Conservation (phyloP, 768 basidiomycete genomes). For the Dictyophora rubrovolvata region DNA sequence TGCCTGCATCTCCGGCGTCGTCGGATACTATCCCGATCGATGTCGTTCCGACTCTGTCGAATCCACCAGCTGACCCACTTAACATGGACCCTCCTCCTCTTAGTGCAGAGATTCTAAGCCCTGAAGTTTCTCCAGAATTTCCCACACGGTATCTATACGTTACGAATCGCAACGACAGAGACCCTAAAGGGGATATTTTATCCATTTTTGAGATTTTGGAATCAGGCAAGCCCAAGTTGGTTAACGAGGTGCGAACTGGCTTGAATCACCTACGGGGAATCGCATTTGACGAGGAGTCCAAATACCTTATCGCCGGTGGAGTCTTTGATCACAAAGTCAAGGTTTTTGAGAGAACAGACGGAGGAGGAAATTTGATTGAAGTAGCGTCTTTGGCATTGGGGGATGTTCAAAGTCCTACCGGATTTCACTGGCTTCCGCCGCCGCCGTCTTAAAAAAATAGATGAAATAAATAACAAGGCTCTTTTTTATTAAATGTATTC, state of each 20-base stretch:
- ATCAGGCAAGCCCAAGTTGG: constrained; percentile 27
- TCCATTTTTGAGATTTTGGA: constrained; percentile 52
- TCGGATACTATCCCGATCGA: constrained; percentile 26
- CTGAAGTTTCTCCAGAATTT: constrained; percentile 40
- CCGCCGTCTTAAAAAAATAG: background rate
- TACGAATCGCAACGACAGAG: constrained; percentile 68
- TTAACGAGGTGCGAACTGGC: constrained; percentile 58
- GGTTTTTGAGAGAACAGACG: constrained; percentile 55
- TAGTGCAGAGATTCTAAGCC: constrained; percentile 62
- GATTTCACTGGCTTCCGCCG: constrained; percentile 4
- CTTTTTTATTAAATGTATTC: no score
- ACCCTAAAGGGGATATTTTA: constrained; percentile 60
- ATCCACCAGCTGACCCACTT: constrained; percentile 21
- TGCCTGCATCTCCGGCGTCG: constrained; percentile 31
- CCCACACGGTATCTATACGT: constrained; percentile 50
- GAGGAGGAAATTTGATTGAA: constrained; percentile 44
- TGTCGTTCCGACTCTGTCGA: constrained; percentile 38
- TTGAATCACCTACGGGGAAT: constrained; percentile 63
- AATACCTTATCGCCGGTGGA: constrained; percentile 58
- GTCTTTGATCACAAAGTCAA: constrained; percentile 55
- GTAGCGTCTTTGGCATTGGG: constrained; percentile 26
- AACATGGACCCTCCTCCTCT: constrained; percentile 16
- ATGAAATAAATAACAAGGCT: background rate
- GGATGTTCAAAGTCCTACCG: constrained; percentile 3
- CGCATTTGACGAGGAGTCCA: constrained; percentile 40